Evolutionary conservation across 768 basidiomycete species (phyloP).

Genomic region (Amylocystis lapponica): DNA sequence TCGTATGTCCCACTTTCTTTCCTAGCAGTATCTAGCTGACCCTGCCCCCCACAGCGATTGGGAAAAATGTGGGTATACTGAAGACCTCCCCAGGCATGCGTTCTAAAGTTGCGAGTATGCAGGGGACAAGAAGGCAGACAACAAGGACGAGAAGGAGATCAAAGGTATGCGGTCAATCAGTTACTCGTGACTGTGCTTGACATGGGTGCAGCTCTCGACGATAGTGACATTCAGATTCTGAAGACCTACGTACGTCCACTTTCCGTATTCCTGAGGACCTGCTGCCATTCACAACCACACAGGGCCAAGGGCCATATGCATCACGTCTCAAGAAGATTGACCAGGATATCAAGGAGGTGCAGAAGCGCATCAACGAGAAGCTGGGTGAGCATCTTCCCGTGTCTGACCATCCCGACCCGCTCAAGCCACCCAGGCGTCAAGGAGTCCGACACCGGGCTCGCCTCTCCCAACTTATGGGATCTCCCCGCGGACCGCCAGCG

Average conservation of each 20-base stretch:
- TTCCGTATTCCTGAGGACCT: constrained; percentile 1
- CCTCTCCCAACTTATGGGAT: constrained; percentile 97
- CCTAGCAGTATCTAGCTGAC: constrained; percentile 5
- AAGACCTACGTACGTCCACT: constrained; percentile 82
- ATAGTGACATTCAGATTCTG: constrained; percentile 97
- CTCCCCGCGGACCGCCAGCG: constrained; percentile 87
- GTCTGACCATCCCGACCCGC: constrained; percentile 3
- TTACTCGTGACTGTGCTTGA: neutral
- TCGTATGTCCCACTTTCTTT: constrained; percentile 72
- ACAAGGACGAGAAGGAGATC: constrained; percentile 89
- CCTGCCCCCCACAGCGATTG: constrained; percentile 62
- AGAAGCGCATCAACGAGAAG: constrained; percentile 96
- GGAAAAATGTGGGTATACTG: constrained; percentile 81
- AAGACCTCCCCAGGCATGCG: neutral
- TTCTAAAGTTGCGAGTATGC: constrained; percentile 6
- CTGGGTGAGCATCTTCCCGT: constrained; percentile 51
- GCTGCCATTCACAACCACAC: constrained; percentile 5
- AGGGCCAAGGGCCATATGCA: constrained; percentile 99
- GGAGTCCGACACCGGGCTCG: constrained; percentile 97
- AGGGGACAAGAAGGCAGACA: constrained; percentile 85
- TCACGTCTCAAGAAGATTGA: constrained; percentile 83
- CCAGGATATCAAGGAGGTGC: constrained; percentile 89
- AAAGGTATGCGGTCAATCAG: constrained; percentile 20
- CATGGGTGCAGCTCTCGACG: constrained; percentile 71
- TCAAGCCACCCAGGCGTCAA: constrained; percentile 83